These are phyloP conservation scores for Colletotrichum navitas DNA, from an alignment of 2,329 filamentous ascomycete species.

Conservation along the genomic window DNA sequence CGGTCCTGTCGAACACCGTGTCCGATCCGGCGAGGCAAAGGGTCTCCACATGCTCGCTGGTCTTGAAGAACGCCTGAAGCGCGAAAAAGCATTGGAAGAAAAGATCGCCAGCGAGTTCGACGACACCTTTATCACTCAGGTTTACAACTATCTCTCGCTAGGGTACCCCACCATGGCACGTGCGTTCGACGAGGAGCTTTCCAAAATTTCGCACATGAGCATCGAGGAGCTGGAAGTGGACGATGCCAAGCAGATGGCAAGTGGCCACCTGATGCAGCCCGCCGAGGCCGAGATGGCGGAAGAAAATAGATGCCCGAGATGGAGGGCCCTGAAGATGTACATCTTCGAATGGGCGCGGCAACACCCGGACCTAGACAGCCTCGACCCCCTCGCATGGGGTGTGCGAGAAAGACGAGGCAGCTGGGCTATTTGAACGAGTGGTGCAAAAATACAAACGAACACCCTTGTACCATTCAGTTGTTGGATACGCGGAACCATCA, in stretches of 20 bases:
- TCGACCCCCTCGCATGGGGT: slow-evolving; percentile 75
- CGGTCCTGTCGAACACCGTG: slow-evolving; percentile 46
- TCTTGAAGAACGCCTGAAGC: slow-evolving; percentile 64
- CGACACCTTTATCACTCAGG: slow-evolving; percentile 90
- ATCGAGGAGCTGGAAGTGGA: slow-evolving; percentile 78
- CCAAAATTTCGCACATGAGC: slow-evolving; percentile 80
- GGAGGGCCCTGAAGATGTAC: slow-evolving; percentile 86
- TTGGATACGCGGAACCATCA: background rate
- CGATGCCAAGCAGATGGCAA: slow-evolving; percentile 72
- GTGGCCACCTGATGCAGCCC: slow-evolving; percentile 78
- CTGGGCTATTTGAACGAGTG: slow-evolving; percentile 69
- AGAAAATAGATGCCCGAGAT: slow-evolving; percentile 74
- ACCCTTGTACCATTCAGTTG: too few relatives aligned
- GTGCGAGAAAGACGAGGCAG: slow-evolving; percentile 76
- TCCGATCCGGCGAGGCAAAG: slow-evolving; percentile 53
- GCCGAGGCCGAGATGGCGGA: slow-evolving; percentile 58
- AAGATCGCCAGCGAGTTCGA: slow-evolving; percentile 77
- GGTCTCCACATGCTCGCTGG: slow-evolving; percentile 63
- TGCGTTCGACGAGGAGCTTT: slow-evolving; percentile 86
- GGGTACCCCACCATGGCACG: slow-evolving; percentile 90
- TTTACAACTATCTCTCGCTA: slow-evolving; percentile 95
- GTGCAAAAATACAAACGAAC: background rate
- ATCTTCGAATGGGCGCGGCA: slow-evolving; percentile 92
- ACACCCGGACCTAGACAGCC: slow-evolving; percentile 78
- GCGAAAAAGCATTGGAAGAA: slow-evolving; percentile 64